These are phyloP conservation scores for Neurospora intermedia DNA, from an alignment of 495 filamentous ascomycete genomes.

Conservation along the genomic window DNA sequence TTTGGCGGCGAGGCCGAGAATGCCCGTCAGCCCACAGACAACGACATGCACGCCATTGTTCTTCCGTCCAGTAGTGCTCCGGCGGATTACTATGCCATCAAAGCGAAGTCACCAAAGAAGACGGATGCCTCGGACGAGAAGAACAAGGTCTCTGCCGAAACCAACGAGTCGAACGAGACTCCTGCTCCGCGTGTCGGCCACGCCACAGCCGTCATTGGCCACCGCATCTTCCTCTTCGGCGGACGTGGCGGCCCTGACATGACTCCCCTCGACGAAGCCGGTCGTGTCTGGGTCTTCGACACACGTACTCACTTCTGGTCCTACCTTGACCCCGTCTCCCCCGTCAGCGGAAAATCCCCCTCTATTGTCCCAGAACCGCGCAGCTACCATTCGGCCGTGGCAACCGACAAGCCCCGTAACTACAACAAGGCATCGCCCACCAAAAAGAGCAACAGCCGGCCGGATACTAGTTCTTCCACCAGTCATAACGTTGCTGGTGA, in stretches of 20 bases:
- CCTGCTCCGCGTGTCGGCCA: constrained; percentile 46
- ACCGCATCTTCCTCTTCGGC: constrained; percentile 54
- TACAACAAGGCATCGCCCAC: constrained; percentile 12
- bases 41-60: constrained; percentile 56
- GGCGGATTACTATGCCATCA: constrained; percentile 47
- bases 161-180: constrained; percentile 20
- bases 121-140: constrained; percentile 12
- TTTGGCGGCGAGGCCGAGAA: constrained; percentile 50
- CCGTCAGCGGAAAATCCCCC: constrained; percentile 13
- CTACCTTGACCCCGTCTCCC: constrained; percentile 38
- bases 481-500: neutral
- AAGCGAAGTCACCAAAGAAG: constrained; percentile 23
- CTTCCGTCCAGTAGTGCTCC: constrained; percentile 42
- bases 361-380: constrained; percentile 23
- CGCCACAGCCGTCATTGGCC: constrained; percentile 45
- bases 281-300: constrained; percentile 56
- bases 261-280: constrained; percentile 45
- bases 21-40: constrained; percentile 48
- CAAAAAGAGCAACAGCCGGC: neutral
- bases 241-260: constrained; percentile 38
- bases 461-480: neutral
- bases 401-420: constrained; percentile 36
- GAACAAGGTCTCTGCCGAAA: constrained; percentile 13
- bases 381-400: constrained; percentile 37
- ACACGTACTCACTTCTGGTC: constrained; percentile 47